Conservation (phyloP, 768 basidiomycete genomes). For the Tulasnella calospora region DNA sequence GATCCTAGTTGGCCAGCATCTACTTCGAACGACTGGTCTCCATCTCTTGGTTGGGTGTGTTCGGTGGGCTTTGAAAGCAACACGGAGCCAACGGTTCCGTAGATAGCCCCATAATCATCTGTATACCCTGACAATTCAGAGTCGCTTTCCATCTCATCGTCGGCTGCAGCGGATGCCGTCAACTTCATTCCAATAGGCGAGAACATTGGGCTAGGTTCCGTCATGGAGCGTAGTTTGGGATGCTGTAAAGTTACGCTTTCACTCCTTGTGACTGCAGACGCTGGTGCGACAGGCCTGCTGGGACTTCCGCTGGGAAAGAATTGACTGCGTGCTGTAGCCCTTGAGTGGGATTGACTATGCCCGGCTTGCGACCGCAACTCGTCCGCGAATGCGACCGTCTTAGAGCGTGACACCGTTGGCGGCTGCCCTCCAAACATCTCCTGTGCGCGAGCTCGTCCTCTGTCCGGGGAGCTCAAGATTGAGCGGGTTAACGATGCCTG, state of each 20-base stretch:
- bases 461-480: background rate
- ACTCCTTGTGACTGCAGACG: background rate
- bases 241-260: background rate
- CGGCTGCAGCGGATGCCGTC: conserved; percentile 17
- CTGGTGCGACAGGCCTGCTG: background rate
- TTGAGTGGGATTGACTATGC: background rate
- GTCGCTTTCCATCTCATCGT: conserved; percentile 16
- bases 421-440: background rate
- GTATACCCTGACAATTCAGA: background rate
- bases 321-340: background rate
- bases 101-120: background rate
- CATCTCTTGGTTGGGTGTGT: background rate
- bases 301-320: background rate
- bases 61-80: background rate
- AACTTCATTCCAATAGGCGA: conserved; percentile 11
- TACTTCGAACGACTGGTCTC: background rate
- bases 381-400: conserved; percentile 16
- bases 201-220: background rate
- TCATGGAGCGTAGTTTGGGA: background rate
- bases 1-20: background rate
- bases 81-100: background rate
- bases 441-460: background rate
- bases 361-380: background rate
- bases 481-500: background rate
- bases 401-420: conserved; percentile 10